A percentile compares a stretch with the other conserved stretches of the same genome.
Evolutionary conservation across 495 filamentous ascomycete species (phyloP).

Genomic region (Penicillium canariense): DNA sequence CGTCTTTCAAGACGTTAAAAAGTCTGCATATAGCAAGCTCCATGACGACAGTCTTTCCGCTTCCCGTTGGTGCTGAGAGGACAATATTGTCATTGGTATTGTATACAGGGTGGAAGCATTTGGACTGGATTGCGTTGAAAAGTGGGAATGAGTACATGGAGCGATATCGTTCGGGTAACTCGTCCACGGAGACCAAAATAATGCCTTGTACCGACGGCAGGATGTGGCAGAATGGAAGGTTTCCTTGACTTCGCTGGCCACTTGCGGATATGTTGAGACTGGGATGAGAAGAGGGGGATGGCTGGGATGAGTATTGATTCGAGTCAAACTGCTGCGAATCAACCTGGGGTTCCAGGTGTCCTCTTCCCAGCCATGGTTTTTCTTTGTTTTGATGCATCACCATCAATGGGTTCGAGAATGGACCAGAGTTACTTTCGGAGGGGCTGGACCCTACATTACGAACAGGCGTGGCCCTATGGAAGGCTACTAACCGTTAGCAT

Average conservation of each 20-base stretch:
- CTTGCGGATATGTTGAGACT: background rate
- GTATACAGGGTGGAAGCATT: slow-evolving; percentile 74
- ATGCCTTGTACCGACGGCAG: slow-evolving; percentile 60
- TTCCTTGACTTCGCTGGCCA: background rate
- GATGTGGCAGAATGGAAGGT: slow-evolving; percentile 26
- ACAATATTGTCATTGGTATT: slow-evolving; percentile 78
- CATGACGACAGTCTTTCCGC: slow-evolving; percentile 88
- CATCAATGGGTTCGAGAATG: slow-evolving; percentile 33
- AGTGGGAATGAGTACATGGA: slow-evolving; percentile 75
- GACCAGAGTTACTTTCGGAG: slow-evolving; percentile 21
- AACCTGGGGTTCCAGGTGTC: background rate
- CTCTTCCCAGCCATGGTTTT: background rate
- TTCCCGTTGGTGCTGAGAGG: slow-evolving; percentile 86
- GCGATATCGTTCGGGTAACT: slow-evolving; percentile 75
- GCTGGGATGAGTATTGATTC: background rate
- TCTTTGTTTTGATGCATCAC: slow-evolving; percentile 18
- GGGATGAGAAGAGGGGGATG: background rate
- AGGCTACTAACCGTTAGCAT: slow-evolving; percentile 10
- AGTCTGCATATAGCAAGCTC: slow-evolving; percentile 90
- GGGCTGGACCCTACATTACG: slow-evolving; percentile 28
- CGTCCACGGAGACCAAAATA: slow-evolving; percentile 65
- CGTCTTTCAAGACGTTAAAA: slow-evolving; percentile 56
- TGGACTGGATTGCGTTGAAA: slow-evolving; percentile 92
- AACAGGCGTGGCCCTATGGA: slow-evolving; percentile 21
- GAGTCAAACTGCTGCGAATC: background rate